A percentile compares a stretch with the other conserved stretches of the same genome.
Conservation (phyloP, 2,329 filamentous ascomycete species). For the Aspergillus sp. region DNA sequence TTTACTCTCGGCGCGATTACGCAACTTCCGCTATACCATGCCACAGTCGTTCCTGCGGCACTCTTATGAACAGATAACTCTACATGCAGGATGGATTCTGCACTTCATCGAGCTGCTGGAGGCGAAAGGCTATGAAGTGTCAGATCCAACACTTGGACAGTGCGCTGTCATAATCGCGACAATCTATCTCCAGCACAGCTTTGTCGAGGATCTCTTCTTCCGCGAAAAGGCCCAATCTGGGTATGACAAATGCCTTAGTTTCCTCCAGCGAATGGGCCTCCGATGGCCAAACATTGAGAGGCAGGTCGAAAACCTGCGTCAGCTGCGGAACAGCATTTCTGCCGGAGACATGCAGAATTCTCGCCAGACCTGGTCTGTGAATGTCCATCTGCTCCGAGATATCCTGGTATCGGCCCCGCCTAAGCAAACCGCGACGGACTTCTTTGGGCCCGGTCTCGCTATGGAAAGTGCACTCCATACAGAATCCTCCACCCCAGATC, state of each 20-base stretch:
- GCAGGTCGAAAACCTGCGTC: constrained; percentile 9
- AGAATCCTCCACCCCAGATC: not conserved
- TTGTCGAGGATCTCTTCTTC: constrained; percentile 36
- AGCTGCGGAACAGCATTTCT: constrained; percentile 4
- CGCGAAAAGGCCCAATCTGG: constrained; percentile 36
- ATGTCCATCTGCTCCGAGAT: constrained; percentile 5
- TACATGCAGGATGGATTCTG: constrained; percentile 50
- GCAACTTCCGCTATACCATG: constrained; percentile 49
- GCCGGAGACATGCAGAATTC: constrained; percentile 6
- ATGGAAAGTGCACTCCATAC: not conserved
- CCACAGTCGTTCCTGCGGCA: constrained; percentile 53
- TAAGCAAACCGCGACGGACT: not conserved
- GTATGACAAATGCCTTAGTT: constrained; percentile 42
- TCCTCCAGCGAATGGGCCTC: constrained; percentile 31
- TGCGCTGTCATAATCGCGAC: constrained; percentile 51
- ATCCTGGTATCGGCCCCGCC: not conserved
- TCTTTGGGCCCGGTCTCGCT: constrained; percentile 1
- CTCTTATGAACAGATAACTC: constrained; percentile 48
- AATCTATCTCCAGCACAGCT: constrained; percentile 53
- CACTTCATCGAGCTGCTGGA: constrained; percentile 47
- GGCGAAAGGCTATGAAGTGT: constrained; percentile 42
- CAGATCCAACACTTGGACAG: constrained; percentile 45
- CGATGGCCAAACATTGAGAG: constrained; percentile 37
- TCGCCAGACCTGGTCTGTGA: constrained; percentile 14
- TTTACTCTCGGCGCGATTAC: constrained; percentile 47